Percentiles rank a stretch among this genome's conserved stretches.
phyloP scores from a whole-genome alignment of 768 basidiomycete species.

The Lactifluus echinatus region DNA sequence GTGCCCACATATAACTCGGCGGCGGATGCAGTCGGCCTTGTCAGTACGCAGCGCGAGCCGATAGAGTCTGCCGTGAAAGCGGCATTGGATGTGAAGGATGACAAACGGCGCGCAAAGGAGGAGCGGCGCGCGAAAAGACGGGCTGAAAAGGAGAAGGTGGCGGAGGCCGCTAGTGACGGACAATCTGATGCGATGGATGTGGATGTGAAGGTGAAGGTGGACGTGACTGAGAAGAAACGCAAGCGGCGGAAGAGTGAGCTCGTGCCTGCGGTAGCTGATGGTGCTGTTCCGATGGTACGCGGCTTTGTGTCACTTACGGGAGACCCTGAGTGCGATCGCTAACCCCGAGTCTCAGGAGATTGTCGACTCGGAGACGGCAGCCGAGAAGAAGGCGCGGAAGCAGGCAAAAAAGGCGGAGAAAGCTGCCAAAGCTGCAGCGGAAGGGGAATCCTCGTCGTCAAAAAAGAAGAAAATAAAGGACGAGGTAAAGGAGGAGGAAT shows the following conservation, averaged over 20 bases:
- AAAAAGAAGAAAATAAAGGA: slow-evolving; percentile 51
- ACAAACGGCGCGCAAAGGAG: slow-evolving; percentile 76
- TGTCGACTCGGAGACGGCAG: slow-evolving; percentile 75
- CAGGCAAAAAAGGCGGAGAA: slow-evolving; percentile 76
- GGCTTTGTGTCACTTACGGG: no score
- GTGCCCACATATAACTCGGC: slow-evolving; percentile 79
- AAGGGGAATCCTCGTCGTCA: slow-evolving; percentile 40
- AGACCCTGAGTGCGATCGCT: slow-evolving; percentile 7
- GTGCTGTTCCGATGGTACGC: slow-evolving; percentile 21
- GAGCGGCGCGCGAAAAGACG: slow-evolving; percentile 64
- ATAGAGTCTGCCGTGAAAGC: slow-evolving; percentile 65
- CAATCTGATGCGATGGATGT: slow-evolving; percentile 37
- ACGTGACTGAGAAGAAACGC: slow-evolving; percentile 31
- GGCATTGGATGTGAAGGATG: slow-evolving; percentile 77
- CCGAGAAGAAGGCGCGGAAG: slow-evolving; percentile 73
- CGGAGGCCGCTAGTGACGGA: slow-evolving; percentile 24
- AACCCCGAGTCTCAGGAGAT: slow-evolving; percentile 25
- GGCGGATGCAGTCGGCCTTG: slow-evolving; percentile 74
- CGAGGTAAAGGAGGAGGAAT: slow-evolving; percentile 29
- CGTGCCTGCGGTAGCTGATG: background rate
- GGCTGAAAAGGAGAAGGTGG: slow-evolving; percentile 39
- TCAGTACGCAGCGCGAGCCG: slow-evolving; percentile 82
- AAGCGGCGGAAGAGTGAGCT: slow-evolving; percentile 31
- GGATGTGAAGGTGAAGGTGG: slow-evolving; percentile 32
- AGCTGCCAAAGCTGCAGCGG: slow-evolving; percentile 39